Base-by-base conservation (phyloP, 495 filamentous ascomycete genomes). In the Aspergillus haitiensis region DNA sequence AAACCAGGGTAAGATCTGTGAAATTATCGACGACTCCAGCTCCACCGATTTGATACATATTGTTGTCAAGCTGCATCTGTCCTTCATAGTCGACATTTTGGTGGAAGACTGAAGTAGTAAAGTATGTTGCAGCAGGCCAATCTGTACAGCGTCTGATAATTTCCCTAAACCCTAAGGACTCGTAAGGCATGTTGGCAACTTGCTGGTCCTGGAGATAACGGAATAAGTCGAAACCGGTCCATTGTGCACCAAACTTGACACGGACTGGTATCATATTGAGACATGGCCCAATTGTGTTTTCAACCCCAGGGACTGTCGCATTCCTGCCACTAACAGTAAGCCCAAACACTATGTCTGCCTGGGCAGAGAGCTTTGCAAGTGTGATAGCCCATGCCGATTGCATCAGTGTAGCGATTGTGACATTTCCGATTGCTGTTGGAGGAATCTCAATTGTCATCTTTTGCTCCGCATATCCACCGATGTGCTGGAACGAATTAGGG, bases 201-300 rank as follows among this genome's bases (percentile, higher is more conserved):
- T 85, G 80, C 52, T 87, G 83, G 32, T 82, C 77, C 60, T 87
- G 84, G 35, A 86, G 73, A 40, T 73, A 80, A 12, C 73, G 73
- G 56, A 86, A 78, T 6, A 86, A 74, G 18, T 84, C 76, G 1
- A 82, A 69, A 2, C 68, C 76, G 7, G 76, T 83, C 78, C 75
- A 81, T 18, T 68, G 71, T 6, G 77, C 72, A 12, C 70, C 62
- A 56, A 86, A 78, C 10, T 72, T 71, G 15, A 86, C 80, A 7
- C 84, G 75, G 0, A 86, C 79, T 0, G 84, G 84, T 2, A 87
- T 69, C 13, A 85, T 73, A 60, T 87, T 86, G 55, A 87, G 69
- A 62, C 84, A 88, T 6, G 82, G 82, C 0, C 83, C 83, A 46
- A 84, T 72, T 15, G 81, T 82, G 59, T 68, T 76, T 33, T 82